phyloP scores from a whole-genome alignment of 1,284 basidiomycete genomes.

The Ustilago cynodontis region DNA sequence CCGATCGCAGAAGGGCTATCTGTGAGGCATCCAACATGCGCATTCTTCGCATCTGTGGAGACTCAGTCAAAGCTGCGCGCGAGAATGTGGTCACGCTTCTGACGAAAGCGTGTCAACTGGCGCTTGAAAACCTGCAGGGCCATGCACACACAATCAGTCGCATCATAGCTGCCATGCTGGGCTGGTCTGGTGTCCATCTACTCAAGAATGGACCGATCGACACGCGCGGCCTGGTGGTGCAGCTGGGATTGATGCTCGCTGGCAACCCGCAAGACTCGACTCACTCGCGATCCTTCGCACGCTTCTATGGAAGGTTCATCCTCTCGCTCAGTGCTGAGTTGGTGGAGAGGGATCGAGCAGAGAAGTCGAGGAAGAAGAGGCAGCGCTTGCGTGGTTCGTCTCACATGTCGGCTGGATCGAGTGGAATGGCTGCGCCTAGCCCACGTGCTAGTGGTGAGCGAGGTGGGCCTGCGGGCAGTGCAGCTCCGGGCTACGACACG shows the following conservation, averaged over 20 bases:
- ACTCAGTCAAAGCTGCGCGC: slow-evolving; percentile 43
- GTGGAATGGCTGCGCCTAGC: slow-evolving; percentile 20
- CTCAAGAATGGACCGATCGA: slow-evolving; percentile 53
- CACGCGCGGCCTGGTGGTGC: slow-evolving; percentile 48
- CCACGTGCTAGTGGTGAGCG: slow-evolving; percentile 25
- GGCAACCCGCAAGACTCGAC: slow-evolving; percentile 40
- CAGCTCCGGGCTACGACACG: slow-evolving; percentile 15
- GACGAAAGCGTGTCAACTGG: slow-evolving; percentile 39
- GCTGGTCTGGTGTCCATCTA: slow-evolving; percentile 50
- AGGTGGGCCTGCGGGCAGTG: background rate
- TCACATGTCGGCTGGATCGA: slow-evolving; percentile 37
- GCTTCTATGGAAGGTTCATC: slow-evolving; percentile 52
- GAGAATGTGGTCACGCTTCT: slow-evolving; percentile 37
- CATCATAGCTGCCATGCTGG: slow-evolving; percentile 47
- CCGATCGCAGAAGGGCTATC: slow-evolving; percentile 38
- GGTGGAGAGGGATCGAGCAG: slow-evolving; percentile 44
- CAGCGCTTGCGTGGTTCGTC: slow-evolving; percentile 44
- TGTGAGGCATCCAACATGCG: slow-evolving; percentile 50
- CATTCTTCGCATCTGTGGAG: slow-evolving; percentile 41
- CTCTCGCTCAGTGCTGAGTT: slow-evolving; percentile 51
- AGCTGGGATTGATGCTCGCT: slow-evolving; percentile 46
- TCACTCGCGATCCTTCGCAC: slow-evolving; percentile 42
- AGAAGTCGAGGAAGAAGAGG: slow-evolving; percentile 47
- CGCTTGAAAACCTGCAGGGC: slow-evolving; percentile 35
- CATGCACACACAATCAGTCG: slow-evolving; percentile 39